Base-by-base conservation (phyloP, 345 rosid species). In the Cardamine occulta region DNA sequence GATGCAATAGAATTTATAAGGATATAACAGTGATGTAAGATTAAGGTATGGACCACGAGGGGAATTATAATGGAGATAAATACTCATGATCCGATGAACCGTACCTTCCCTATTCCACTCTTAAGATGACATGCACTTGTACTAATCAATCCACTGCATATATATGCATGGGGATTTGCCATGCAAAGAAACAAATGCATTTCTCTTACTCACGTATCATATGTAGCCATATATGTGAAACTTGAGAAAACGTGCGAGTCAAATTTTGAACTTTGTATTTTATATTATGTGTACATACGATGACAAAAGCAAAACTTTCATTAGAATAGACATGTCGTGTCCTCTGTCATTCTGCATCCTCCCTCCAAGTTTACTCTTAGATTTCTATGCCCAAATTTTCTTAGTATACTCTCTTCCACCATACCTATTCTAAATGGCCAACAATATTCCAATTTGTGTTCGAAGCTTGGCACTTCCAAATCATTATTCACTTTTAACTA, bases 41-140 rank as follows among this genome's bases (percentile, higher is more conserved):
- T 23, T 23, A 45, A 52, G 74, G 75, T 26, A 70, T 62, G 80
- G 80, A 70, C 75, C 80, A 76, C 70, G 59, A 52, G 42, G 52
- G 75, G 80, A 76, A 55, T 76, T 54, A 63, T 34, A 63, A 62
- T 63, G 66, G 70, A 63, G 75, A 77, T 57, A 63, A 18, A 70
- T 63, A 65, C 72, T 49, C 72, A 77, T 71, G 80, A 77, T 77
- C 72, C 72, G 53, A 77, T 72, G 76, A 71, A 77, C 72, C 68
- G 76, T 77, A 77, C 80, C 59, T 64, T 62, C 76, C 18, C 32
- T 56, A 70, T 63, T 63, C 76, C 71, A 63, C 32, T 70, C 72
- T 70, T 64, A 49, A 71, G 26, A 35, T 77, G 67, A 62, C 76
- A 77, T 77, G 80, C 80, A 77, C 61, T 77, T 71, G 80, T 77